A percentile compares a stretch with the other conserved stretches of the same genome.
These are phyloP conservation scores for Dictyostelium citrinum DNA, from an alignment of 78 protist genomes.

Conservation along the genomic window DNA sequence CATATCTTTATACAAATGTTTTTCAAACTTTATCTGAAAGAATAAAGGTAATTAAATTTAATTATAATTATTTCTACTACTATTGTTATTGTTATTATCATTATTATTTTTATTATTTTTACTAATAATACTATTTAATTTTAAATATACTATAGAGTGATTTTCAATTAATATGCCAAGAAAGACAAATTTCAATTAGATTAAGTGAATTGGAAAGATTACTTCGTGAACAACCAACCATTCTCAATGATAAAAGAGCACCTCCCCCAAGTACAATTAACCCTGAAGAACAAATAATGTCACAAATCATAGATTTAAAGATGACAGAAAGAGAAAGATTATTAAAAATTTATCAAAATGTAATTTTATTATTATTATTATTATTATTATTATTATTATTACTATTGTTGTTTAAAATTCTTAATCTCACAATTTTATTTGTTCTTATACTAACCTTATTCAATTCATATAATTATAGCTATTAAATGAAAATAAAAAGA, in stretches of 20 bases:
- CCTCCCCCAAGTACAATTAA: not conserved
- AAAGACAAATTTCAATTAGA: conserved; percentile 21
- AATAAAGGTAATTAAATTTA: not conserved
- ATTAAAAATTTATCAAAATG: conserved; percentile 18
- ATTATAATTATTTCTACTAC: no score
- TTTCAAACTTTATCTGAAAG: conserved; percentile 17
- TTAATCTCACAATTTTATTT: no score
- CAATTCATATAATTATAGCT: no score
- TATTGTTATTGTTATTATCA: no score
- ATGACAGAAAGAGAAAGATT: not conserved
- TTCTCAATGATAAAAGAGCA: not conserved
- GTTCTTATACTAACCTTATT: no score
- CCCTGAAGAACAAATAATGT: not conserved
- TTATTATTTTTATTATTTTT: no score
- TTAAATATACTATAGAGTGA: not conserved
- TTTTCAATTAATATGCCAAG: conserved; percentile 30
- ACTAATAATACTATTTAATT: not conserved
- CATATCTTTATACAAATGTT: conserved; percentile 8
- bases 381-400: no score
- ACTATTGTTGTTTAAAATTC: no score
- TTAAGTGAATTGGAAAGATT: conserved; percentile 10
- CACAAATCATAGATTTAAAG: conserved; percentile 1
- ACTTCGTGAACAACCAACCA: conserved; percentile 18
- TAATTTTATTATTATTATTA: not conserved
- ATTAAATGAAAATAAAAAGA: not conserved